Percentiles rank a stretch among this genome's conserved stretches.
Evolutionary conservation across 345 rosid genomes (phyloP).

Genomic region (Cardamine chenopodiifolia): DNA sequence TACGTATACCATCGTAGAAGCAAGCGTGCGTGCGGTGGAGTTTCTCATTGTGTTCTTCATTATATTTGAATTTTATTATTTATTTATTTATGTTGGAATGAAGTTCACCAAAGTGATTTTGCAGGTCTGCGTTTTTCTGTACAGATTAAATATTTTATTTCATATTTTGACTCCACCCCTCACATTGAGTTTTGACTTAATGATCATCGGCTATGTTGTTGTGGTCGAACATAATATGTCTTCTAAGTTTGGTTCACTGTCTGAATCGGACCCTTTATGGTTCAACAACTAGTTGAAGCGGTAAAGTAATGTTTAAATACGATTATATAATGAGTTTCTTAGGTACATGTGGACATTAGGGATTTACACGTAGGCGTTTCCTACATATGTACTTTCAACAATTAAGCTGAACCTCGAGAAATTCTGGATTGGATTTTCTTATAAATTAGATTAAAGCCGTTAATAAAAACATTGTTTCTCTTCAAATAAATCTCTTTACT

Average conservation of each 20-base stretch:
- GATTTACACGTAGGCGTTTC: background rate
- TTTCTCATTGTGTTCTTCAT: constrained; percentile 20
- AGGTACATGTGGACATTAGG: background rate
- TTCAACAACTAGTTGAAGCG: constrained; percentile 17
- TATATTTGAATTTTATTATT: background rate
- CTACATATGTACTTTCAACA: background rate
- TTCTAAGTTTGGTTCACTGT: constrained; percentile 32
- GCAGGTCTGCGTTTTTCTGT: background rate
- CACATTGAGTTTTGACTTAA: constrained; percentile 14
- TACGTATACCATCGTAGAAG: constrained; percentile 21
- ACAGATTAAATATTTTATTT: too few species aligned
- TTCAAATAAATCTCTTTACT: too few species aligned
- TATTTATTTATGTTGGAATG: background rate
- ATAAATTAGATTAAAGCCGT: background rate
- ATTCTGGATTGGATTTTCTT: background rate
- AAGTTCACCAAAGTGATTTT: constrained; percentile 11
- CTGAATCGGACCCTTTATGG: background rate
- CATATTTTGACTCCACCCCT: background rate
- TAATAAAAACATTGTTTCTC: too few species aligned
- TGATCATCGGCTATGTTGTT: constrained; percentile 10
- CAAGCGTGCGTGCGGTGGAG: constrained; percentile 31
- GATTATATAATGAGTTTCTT: background rate
- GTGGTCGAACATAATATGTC: constrained; percentile 15
- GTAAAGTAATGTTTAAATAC: constrained; percentile 10
- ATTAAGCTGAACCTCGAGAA: background rate